Evolutionary conservation across 2,329 filamentous ascomycete genomes (phyloP).

Genomic region (Lithohypha guttulata): DNA sequence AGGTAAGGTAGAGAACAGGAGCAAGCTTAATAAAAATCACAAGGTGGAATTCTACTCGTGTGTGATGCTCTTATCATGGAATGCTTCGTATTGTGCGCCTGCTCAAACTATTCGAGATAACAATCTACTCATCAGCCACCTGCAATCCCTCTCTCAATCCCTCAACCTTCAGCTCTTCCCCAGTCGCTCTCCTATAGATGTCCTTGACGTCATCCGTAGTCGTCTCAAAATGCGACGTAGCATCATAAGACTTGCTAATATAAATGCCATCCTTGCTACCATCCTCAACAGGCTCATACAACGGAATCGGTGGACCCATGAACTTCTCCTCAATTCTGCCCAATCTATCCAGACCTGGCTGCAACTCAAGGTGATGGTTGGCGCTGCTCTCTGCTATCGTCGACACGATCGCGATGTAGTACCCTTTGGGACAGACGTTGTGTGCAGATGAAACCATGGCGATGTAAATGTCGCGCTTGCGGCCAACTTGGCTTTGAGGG

Average conservation of each 20-base stretch:
- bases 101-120: too few species aligned
- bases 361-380: slow-evolving; percentile 93
- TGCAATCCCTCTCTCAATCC: slow-evolving; percentile 62
- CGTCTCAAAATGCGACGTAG: slow-evolving; percentile 95
- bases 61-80: too few species aligned
- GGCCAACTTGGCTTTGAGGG: slow-evolving; percentile 90
- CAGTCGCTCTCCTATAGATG: slow-evolving; percentile 74
- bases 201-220: slow-evolving; percentile 86
- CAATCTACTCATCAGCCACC: slow-evolving; percentile 31
- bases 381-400: slow-evolving; percentile 85
- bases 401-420: slow-evolving; percentile 97
- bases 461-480: slow-evolving; percentile 97
- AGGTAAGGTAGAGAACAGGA: too few species aligned
- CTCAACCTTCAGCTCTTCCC: slow-evolving; percentile 79
- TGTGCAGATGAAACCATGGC: slow-evolving; percentile 90
- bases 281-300: slow-evolving; percentile 81
- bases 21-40: too few species aligned
- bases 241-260: slow-evolving; percentile 97
- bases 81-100: too few species aligned
- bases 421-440: slow-evolving; percentile 97
- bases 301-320: slow-evolving; percentile 81
- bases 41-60: too few species aligned
- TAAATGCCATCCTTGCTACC: slow-evolving; percentile 84
- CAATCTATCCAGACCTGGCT: slow-evolving; percentile 82
- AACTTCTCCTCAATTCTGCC: slow-evolving; percentile 95